Percentiles rank a stretch among this genome's conserved stretches.
phyloP scores from a whole-genome alignment of 2,329 filamentous ascomycete species.

The Aureobasidium sp. region DNA sequence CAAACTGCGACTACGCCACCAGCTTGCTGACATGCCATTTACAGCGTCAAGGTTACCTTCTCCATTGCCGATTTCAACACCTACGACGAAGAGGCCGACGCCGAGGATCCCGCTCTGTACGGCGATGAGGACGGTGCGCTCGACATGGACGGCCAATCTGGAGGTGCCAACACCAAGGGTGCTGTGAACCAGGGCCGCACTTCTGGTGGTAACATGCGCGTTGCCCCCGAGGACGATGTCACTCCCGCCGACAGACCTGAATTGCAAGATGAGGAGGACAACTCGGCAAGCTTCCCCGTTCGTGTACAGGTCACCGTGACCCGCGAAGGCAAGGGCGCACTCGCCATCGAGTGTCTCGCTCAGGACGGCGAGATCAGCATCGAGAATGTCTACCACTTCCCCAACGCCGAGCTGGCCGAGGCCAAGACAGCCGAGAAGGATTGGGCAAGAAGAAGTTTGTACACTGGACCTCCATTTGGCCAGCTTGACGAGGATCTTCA shows the following conservation, averaged over 20 bases:
- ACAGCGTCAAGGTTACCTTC: conserved; percentile 70
- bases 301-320: conserved; percentile 80
- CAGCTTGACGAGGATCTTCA: conserved; percentile 96
- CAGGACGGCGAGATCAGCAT: conserved; percentile 81
- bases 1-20: neutral
- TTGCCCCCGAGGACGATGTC: conserved; percentile 47
- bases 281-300: conserved; percentile 61
- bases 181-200: conserved; percentile 46
- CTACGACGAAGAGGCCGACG: conserved; percentile 15
- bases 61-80: conserved; percentile 72
- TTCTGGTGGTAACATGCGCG: conserved; percentile 42
- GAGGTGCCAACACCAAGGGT: conserved; percentile 48
- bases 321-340: conserved; percentile 74
- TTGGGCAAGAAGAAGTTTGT: conserved; percentile 67
- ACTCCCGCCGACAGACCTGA: conserved; percentile 51
- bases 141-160: conserved; percentile 39
- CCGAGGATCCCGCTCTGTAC: conserved; percentile 23
- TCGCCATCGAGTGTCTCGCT: conserved; percentile 78
- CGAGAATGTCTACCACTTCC: conserved; percentile 85
- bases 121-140: conserved; percentile 28
- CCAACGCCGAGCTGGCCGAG: conserved; percentile 67
- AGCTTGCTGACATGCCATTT: conserved; percentile 10
- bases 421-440: conserved; percentile 59
- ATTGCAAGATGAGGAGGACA: conserved; percentile 47
- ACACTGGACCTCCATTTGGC: conserved; percentile 85